Base-by-base conservation (phyloP, 73 alveolate genomes). In the Breviolum minutum region DNA sequence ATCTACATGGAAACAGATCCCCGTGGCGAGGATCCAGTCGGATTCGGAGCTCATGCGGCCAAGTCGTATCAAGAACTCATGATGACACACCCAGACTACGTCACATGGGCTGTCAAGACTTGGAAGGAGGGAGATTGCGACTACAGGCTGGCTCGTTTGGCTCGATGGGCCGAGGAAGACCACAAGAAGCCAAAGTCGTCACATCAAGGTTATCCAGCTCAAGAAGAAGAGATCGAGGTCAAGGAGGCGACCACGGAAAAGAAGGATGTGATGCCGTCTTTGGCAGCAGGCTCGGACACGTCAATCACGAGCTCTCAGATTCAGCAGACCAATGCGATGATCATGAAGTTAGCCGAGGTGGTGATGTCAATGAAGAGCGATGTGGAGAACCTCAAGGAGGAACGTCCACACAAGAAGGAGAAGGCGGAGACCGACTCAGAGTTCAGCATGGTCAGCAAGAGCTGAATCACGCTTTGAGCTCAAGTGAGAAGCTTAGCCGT, bases 361-460 rank as follows among this genome's bases (percentile, higher is more conserved):
- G 19, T 79, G 87, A 14, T 8, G 9, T 7, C 32, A 0, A 9
- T 79, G 87, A 79, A 79, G 87, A 64, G 30, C 19, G 87, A 79
- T 2, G 14, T 79, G 30, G 61, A 79, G 29, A 29, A 79, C 10
- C 8, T 79, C 30, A 76, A 76, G 63, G 30, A 12, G 8, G 87
- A 26, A 11, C 63, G 63, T 9, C 87, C 30, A 6, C 87, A 26
- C 87, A 79, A 79, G 60, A 79, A 79, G 87, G 87, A 79, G 87
- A 27, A 79, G 30, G 1, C 10, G 60, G 40, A 64, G 30, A 22
- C 40, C 81, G 10, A 17, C 26, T 13, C 30, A 5, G 9, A 22
- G 9, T 79, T 19, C 60, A 26, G 12, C 16, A 29, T 14, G 27
- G 29, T 79, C 30, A 32, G 30, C 48, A 32, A n/a, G 9, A 29